These are phyloP conservation scores for Phalaenopsis aphrodite DNA, from an alignment of 106 monocot genomes.

Conservation along the genomic window DNA sequence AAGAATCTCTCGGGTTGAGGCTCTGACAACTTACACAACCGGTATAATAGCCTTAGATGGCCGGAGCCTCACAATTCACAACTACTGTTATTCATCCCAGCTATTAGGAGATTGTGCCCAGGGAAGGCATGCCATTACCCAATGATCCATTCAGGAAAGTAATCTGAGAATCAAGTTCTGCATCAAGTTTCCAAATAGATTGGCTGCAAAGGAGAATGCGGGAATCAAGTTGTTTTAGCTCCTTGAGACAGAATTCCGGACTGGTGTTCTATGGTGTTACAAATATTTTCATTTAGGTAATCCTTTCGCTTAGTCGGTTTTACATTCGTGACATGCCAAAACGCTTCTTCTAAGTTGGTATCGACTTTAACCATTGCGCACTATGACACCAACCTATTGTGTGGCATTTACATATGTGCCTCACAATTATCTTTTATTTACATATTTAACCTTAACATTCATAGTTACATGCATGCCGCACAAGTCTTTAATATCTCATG, in stretches of 20 bases:
- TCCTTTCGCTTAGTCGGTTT: not conserved
- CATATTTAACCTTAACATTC: no score
- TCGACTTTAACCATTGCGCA: no score
- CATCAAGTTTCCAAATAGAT: slow-evolving; percentile 16
- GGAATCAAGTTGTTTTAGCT: slow-evolving; percentile 12
- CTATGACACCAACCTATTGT: no score
- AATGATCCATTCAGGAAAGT: slow-evolving; percentile 17
- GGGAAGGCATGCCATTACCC: slow-evolving; percentile 22
- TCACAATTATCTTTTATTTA: no score
- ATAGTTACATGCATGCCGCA: no score
- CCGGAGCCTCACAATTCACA: slow-evolving; percentile 18
- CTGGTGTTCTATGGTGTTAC: not conserved
- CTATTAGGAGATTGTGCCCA: slow-evolving; percentile 16
- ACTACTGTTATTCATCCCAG: slow-evolving; percentile 18
- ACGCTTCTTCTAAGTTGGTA: no score
- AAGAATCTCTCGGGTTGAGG: slow-evolving; percentile 14
- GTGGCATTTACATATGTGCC: no score
- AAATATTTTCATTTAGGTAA: slow-evolving; percentile 4
- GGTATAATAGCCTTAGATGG: slow-evolving; percentile 15
- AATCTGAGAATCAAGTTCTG: slow-evolving; percentile 19
- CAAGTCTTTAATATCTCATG: no score
- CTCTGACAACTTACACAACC: slow-evolving; percentile 17
- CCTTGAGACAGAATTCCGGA: slow-evolving; percentile 2
- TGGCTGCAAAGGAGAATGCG: slow-evolving; percentile 15
- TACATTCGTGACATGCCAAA: not conserved